Evolutionary conservation across 2,329 filamentous ascomycete genomes (phyloP), one percentile per base, ranked within the genome.

Genomic region (Aspergillus ibericus): DNA sequence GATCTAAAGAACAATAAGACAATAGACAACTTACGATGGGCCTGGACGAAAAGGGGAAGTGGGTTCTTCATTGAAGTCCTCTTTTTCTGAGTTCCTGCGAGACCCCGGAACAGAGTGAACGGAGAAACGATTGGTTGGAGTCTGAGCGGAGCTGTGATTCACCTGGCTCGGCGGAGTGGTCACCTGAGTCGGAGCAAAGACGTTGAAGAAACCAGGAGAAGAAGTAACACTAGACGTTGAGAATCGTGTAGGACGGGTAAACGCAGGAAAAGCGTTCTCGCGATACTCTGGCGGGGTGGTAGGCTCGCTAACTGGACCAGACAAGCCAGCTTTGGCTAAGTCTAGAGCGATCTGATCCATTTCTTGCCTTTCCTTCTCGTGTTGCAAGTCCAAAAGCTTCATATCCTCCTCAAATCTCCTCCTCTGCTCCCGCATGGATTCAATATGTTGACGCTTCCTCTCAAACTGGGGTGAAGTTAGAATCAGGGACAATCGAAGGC

Each of bases 211-310:
- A 47, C 90, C 89, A 4, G 89, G 90, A 44, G 92, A 90, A 35
- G 92, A 93, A 46, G 89, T 89, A 70, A 97, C 82, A 78, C 91
- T 95, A 36, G 92, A 93, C 61, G 90, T 90, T 55, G 93, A 96
- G 79, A 96, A 93, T 62, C 93, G 86, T 73, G 93, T 93, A 44
- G 92, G 90, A 42, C 92, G 87, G 56, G 91, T 92, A 72, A 95
- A 90, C 65, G 90, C 87, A 56, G 90, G 87, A 69, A 96, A 93
- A 44, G 88, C 88, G 61, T 85, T 86, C 64, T 96, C 92, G 67
- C 88, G 88, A 75, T 95, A 93, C 75, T 98, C 95, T 32, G 95
- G 95, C 20, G 95, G 95, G 20, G 95, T 99, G 1, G 95, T 97
- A 15, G 95, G 95, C 78, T 98, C 93, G 67, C 91, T 96, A 72